Evolutionary conservation across 106 monocot species (phyloP), one percentile per base, ranked within the genome.

Genomic region (Apostasia shenzhenica): DNA sequence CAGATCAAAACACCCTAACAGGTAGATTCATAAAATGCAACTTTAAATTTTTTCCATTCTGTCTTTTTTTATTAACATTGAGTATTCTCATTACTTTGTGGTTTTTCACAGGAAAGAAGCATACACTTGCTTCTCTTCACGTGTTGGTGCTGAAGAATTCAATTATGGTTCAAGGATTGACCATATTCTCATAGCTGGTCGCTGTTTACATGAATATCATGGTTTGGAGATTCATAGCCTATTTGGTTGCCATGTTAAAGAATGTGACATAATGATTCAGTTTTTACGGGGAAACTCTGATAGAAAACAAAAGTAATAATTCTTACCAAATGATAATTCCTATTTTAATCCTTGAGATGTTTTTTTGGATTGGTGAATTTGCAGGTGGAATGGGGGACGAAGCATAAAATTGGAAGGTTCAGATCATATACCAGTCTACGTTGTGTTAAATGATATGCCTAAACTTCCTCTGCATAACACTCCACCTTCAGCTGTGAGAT

Each of bases 131-230:
- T 99, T 90, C 74, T 69, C 85, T 13, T 81, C 75, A 68, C 48
- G 63, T 40, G 66, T 80, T 81, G 93, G 99, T 69, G 92, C 85
- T 68, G 99, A 99, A 82, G 93, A 85, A 67, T 99, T 85, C 75
- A 99, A 99, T 67, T 99, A 90, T 72, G 99, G 92, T 59, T 83
- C 90, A 57, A 81, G 99, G 79, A 99, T 99, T 66, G 99, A 99
- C 67, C 99, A 87, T 79, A 93, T 99, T 68, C 81, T 99, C 54
- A 75, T 88, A 72, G 75, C 89, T 71, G 99, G 92, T 55, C 57
- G 72, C 48, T 99, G 99, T 77, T 73, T 99, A 66, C 99, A 99
- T 82, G 49, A 73, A 58, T 59, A 68, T 55, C 37, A 73, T 78
- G 61, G 73, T 63, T 54, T 49, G 42, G 84, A 87, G 61, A 85